phyloP scores from a whole-genome alignment of 2,329 filamentous ascomycete genomes.

The Microascus cirrosus region DNA sequence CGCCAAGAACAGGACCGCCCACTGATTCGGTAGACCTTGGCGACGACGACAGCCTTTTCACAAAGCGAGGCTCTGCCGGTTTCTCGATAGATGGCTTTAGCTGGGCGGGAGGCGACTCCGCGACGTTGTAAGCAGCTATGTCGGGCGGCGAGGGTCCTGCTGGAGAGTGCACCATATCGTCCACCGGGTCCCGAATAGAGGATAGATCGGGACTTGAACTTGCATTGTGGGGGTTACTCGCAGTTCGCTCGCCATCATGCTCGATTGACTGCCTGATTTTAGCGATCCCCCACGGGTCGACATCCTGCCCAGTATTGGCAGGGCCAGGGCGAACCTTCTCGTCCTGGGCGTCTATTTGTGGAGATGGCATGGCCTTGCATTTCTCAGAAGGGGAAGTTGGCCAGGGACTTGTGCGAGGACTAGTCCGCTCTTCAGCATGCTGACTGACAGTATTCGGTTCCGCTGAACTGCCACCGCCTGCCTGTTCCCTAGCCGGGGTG shows the following conservation, averaged over 20 bases:
- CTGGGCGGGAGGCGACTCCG: background rate
- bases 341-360: slow-evolving; percentile 5
- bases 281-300: slow-evolving; percentile 6
- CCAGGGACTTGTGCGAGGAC: background rate
- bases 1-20: background rate
- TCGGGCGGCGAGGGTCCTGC: background rate
- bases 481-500: background rate
- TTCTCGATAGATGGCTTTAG: background rate
- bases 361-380: background rate
- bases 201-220: background rate
- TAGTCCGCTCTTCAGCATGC: background rate
- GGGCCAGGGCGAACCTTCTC: slow-evolving; percentile 4
- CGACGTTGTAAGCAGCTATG: background rate
- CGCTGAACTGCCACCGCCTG: background rate
- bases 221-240: background rate
- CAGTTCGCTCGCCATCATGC: slow-evolving; percentile 1
- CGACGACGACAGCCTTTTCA: background rate
- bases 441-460: background rate
- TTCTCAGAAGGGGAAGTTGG: background rate
- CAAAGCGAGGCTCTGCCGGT: slow-evolving; percentile 1
- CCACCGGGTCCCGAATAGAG: background rate
- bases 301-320: background rate
- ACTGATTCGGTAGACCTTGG: background rate
- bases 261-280: slow-evolving; percentile 10
- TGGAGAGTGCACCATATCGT: background rate